These are phyloP conservation scores for Cystobasidium pallidum DNA, from an alignment of 1,284 basidiomycete genomes.

Conservation along the genomic window DNA sequence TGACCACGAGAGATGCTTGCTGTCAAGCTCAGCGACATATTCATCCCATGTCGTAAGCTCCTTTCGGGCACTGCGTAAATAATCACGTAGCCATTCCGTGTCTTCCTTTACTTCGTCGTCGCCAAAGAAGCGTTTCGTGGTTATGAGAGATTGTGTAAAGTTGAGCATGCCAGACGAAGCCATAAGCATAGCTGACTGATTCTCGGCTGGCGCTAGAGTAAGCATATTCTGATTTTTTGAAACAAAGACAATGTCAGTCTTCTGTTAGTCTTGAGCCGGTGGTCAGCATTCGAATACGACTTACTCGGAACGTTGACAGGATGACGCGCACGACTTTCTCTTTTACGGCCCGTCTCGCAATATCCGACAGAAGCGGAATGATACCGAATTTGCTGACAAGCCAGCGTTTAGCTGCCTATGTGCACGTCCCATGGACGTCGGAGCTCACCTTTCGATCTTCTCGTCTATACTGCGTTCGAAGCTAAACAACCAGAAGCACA, in stretches of 20 bases:
- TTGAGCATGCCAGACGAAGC: conserved; percentile 71
- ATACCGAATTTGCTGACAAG: conserved; percentile 77
- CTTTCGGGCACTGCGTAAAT: conserved; percentile 78
- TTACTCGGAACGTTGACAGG: conserved; percentile 83
- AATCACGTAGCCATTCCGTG: conserved; percentile 78
- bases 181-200: conserved; percentile 90
- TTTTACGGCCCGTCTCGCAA: conserved; percentile 88
- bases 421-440: not conserved
- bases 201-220: conserved; percentile 74
- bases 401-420: not conserved
- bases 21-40: conserved; percentile 85
- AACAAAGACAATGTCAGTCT: too few species aligned
- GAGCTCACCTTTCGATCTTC: conserved; percentile 72
- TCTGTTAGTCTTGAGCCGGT: too few species aligned
- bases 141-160: conserved; percentile 78
- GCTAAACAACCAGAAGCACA: conserved; percentile 91
- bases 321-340: conserved; percentile 98
- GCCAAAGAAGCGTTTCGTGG: conserved; percentile 84
- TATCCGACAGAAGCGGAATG: conserved; percentile 80
- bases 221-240: conserved; percentile 90
- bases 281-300: too few species aligned
- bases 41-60: conserved; percentile 96
- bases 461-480: conserved; percentile 84
- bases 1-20: conserved; percentile 87
- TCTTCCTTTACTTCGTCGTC: conserved; percentile 89